These are phyloP conservation scores for Prosopis cineraria DNA, from an alignment of 306 rosid genomes.

Conservation along the genomic window DNA sequence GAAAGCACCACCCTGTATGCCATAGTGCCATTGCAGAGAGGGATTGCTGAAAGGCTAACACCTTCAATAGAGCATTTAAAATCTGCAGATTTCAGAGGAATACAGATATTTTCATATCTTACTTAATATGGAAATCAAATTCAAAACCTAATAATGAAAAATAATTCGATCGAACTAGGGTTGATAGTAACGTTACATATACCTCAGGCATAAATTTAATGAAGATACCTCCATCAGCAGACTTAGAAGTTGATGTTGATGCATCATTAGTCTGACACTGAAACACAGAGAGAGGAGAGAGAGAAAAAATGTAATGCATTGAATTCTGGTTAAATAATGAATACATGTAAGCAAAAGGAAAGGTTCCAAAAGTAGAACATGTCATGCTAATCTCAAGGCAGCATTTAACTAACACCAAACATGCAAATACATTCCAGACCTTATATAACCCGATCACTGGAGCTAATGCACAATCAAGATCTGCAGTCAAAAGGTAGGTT, in stretches of 20 bases:
- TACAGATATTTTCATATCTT: slow-evolving; percentile 22
- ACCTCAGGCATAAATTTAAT: slow-evolving; percentile 59
- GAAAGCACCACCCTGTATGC: slow-evolving; percentile 88
- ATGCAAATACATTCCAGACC: slow-evolving; percentile 31
- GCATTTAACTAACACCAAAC: slow-evolving; percentile 16
- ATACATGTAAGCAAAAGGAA: neutral
- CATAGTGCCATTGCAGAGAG: slow-evolving; percentile 55
- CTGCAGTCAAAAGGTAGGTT: slow-evolving; percentile 49
- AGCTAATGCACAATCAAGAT: slow-evolving; percentile 58
- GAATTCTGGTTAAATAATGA: slow-evolving; percentile 16
- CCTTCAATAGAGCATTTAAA: slow-evolving; percentile 68
- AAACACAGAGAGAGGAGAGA: slow-evolving; percentile 10
- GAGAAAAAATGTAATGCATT: neutral
- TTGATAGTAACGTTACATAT: slow-evolving; percentile 11
- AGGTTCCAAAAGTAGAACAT: slow-evolving; percentile 16
- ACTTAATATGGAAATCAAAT: slow-evolving; percentile 27
- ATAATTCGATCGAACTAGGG: neutral
- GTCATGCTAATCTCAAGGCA: slow-evolving; percentile 19
- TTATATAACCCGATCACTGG: slow-evolving; percentile 46
- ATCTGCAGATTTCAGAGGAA: slow-evolving; percentile 55
- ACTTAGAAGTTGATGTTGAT: slow-evolving; percentile 38
- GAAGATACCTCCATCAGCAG: slow-evolving; percentile 48
- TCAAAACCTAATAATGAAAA: slow-evolving; percentile 15
- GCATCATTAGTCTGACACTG: slow-evolving; percentile 33
- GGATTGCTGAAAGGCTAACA: slow-evolving; percentile 65